Conservation (phyloP, 1,284 basidiomycete genomes). For the Marasmius fiardii region DNA sequence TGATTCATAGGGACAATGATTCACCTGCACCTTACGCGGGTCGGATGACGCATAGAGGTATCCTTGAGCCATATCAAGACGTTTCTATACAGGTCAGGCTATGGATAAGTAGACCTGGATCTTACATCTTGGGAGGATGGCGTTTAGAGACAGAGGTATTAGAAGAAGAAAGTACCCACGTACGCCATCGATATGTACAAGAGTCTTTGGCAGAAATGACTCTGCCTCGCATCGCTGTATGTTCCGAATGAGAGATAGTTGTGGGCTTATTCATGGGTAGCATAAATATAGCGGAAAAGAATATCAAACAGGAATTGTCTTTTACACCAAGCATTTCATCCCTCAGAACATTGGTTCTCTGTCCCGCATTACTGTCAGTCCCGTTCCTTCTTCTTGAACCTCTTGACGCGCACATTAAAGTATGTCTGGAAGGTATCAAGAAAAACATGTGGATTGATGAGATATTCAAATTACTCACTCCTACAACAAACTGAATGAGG, state of each 20-base stretch:
- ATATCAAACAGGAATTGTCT: too few species aligned
- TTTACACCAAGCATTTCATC: too few species aligned
- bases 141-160: slow-evolving; percentile 60
- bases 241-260: slow-evolving; percentile 18
- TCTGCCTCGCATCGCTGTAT: slow-evolving; percentile 41
- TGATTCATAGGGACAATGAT: slow-evolving; percentile 28
- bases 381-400: slow-evolving; percentile 48
- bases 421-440: slow-evolving; percentile 47
- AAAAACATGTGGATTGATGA: slow-evolving; percentile 4
- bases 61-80: slow-evolving; percentile 46
- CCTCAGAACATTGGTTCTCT: too few species aligned
- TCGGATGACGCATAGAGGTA: slow-evolving; percentile 55
- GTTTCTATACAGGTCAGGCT: slow-evolving; percentile 44
- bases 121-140: slow-evolving; percentile 64
- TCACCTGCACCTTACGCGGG: slow-evolving; percentile 56
- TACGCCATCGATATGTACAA: slow-evolving; percentile 51
- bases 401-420: slow-evolving; percentile 71
- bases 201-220: slow-evolving; percentile 35
- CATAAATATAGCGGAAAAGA: background rate
- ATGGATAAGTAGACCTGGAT: slow-evolving; percentile 62
- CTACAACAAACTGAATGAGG: slow-evolving; percentile 59
- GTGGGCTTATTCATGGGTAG: slow-evolving; percentile 4
- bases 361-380: slow-evolving; percentile 28
- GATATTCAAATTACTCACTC: slow-evolving; percentile 39
- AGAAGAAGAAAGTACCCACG: slow-evolving; percentile 31